These are phyloP conservation scores for Phascolomyces articulosus DNA, from an alignment of 371 early-diverging fungal species.

Conservation along the genomic window DNA sequence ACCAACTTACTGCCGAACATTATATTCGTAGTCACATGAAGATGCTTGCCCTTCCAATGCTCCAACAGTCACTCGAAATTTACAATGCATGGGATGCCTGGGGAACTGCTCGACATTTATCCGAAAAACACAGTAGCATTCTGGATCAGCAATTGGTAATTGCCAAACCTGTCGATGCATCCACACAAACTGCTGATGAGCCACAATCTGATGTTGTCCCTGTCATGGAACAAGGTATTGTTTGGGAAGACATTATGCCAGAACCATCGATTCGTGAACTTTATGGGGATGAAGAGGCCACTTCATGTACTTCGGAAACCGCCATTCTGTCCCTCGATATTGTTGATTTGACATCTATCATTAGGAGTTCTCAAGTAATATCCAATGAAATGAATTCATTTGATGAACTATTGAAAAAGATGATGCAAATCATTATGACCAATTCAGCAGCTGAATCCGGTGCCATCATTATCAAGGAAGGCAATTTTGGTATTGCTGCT, in stretches of 20 bases:
- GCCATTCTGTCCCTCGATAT: slow-evolving; percentile 46
- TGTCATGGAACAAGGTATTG: neutral
- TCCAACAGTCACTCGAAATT: slow-evolving; percentile 30
- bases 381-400: slow-evolving; percentile 54
- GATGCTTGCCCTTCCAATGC: slow-evolving; percentile 34
- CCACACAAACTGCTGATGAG: slow-evolving; percentile 37
- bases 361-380: slow-evolving; percentile 53
- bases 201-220: neutral
- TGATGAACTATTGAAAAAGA: slow-evolving; percentile 45
- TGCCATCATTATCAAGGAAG: slow-evolving; percentile 50
- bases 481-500: slow-evolving; percentile 43
- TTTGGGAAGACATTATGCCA: slow-evolving; percentile 15
- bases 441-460: slow-evolving; percentile 50
- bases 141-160: neutral
- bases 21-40: slow-evolving; percentile 28
- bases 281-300: slow-evolving; percentile 21
- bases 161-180: slow-evolving; percentile 13
- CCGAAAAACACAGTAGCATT: slow-evolving; percentile 24
- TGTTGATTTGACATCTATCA: slow-evolving; percentile 49
- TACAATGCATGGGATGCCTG: slow-evolving; percentile 43
- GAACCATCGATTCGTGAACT: slow-evolving; percentile 31
- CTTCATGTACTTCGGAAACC: slow-evolving; percentile 21
- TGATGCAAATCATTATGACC: slow-evolving; percentile 50
- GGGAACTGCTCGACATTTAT: slow-evolving; percentile 37
- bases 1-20: slow-evolving; percentile 31